Base-by-base conservation (phyloP, 1,139 yeast genomes). In the Diutina rugosa region DNA sequence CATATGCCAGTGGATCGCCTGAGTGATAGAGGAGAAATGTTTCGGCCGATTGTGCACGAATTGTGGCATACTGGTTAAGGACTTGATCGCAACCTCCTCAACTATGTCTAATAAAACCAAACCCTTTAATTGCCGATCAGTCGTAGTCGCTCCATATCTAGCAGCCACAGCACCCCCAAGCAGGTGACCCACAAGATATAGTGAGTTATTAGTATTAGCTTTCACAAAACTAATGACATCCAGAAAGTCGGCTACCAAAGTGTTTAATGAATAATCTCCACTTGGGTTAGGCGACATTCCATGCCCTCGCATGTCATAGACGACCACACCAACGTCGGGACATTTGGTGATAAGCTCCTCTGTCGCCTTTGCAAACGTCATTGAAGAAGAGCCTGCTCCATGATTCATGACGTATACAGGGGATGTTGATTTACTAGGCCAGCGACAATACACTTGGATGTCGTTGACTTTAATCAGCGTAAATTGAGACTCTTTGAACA, bases 311-410 rank as follows among this genome's bases (percentile, higher is more conserved):
- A 84, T 79, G 68, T 93, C 99, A 67, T 80, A 88, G 0, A 85
- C 68, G 56, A 91, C 75, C 2, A 86, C 68, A 0, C 95, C 96
- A 5, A 81, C 79, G 3, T 63, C 61, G 63, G 54, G 63, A 26
- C 55, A n/a, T 12, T 29, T 35, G 30, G 30, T 10, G 10, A 29
- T 49, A 18, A 56, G 56, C 21, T 29, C 16, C 35, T 12, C 52
- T 54, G n/a, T 59, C 56, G 86, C 66, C 45, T 71, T 69, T 0
- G 89, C 72, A 52, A 88, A 93, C 0, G 97, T 78, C 71, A 89
- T 72, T 0, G 87, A 90, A 2, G 89, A 81, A 1, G 97, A 90
- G 0, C 98, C 99, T 1, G 97, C 97, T 5, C 99, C 99, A 67
- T 93, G 99, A 61, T 89, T 95, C 61, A 84, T 83, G 1, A 91